Evolutionary conservation across 805 yeast species (phyloP), one percentile per base, ranked within the genome.

Genomic region (Hanseniaspora thailandica): DNA sequence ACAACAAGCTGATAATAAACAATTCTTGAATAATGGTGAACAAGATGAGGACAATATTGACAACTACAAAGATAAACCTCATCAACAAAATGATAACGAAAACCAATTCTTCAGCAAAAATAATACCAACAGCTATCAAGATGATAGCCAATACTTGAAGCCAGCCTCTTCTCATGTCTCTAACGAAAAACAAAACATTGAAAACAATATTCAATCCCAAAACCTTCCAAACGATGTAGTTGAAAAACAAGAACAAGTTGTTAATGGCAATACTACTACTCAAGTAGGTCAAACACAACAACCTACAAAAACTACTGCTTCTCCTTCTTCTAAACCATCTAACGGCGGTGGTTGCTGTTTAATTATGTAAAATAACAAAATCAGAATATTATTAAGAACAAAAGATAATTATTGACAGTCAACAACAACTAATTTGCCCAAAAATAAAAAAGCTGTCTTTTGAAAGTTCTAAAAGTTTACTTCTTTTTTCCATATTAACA

Each of bases 291-390:
- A n/a, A n/a, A 22, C 34, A 3, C 40, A 40, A 2, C 30, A 43
- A 13, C 39, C 40, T 44, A 17, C 52, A 47, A 48, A 35, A 13
- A 48, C 44, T 12, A 17, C 41, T 34, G 22, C 38, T 15, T 10
- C 52, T 13, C 13, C 51, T 23, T n/a, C 22, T n/a, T 19, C 41
- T 22, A 34, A 35, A 17, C 40, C 46, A 40, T 40, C 43, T 15
- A 34, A 35, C 34, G 54, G 45, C 15, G 55, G 58, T 26, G 57
- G 58, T 4, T 58, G 60, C 45, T 58, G 60, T 45, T 51, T 50
- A 31, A 52, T 58, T 45, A 52, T 41, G 54, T 44, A 43, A 30
- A 30, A 20, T 9, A 20, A n/a, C n/a, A n/a, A n/a, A n/a, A 5
- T 41, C 22, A 13, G 22, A 33, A 13, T 15, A 31, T n/a, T 4